Percentiles rank a stretch among this genome's conserved stretches.
Evolutionary conservation across 1,284 basidiomycete species (phyloP).

Genomic region (Puccinia polysora): DNA sequence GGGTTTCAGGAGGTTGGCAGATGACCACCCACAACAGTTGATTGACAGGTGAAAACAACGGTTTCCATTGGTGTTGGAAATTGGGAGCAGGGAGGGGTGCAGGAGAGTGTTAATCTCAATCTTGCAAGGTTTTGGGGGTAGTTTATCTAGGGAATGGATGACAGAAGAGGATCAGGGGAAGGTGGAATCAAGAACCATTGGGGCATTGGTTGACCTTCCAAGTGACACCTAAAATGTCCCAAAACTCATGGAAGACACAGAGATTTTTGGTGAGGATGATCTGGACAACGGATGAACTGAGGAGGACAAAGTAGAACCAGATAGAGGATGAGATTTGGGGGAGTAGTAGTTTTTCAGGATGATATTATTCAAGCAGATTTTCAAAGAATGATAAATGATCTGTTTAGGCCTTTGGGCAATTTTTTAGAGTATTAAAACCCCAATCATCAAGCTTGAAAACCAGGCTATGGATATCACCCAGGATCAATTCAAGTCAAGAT

Average conservation of each 20-base stretch:
- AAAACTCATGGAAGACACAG: slow-evolving; percentile 88
- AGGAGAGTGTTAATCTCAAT: too few relatives aligned
- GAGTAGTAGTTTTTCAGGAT: slow-evolving; percentile 89
- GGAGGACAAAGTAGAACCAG: slow-evolving; percentile 80
- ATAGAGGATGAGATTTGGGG: slow-evolving; percentile 74
- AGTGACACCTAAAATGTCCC: slow-evolving; percentile 65
- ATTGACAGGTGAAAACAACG: too few relatives aligned
- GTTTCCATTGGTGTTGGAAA: too few relatives aligned
- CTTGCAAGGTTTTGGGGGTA: too few relatives aligned
- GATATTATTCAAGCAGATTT: slow-evolving; percentile 81
- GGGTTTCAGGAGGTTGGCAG: too few relatives aligned
- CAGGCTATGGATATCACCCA: slow-evolving; percentile 29
- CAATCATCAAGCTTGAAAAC: slow-evolving; percentile 24
- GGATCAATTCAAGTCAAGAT: neutral
- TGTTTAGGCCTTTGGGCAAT: slow-evolving; percentile 84
- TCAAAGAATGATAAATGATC: slow-evolving; percentile 88
- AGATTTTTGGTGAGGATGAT: slow-evolving; percentile 78
- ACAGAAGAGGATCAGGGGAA: neutral
- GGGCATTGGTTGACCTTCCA: slow-evolving; percentile 46
- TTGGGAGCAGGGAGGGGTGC: too few relatives aligned
- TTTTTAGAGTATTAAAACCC: slow-evolving; percentile 78
- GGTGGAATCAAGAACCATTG: neutral
- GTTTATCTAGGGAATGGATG: too few relatives aligned
- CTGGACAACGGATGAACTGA: slow-evolving; percentile 66
- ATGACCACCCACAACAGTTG: too few relatives aligned